Base-by-base conservation (phyloP, 1,284 basidiomycete species). In the Cronartium ribicola region DNA sequence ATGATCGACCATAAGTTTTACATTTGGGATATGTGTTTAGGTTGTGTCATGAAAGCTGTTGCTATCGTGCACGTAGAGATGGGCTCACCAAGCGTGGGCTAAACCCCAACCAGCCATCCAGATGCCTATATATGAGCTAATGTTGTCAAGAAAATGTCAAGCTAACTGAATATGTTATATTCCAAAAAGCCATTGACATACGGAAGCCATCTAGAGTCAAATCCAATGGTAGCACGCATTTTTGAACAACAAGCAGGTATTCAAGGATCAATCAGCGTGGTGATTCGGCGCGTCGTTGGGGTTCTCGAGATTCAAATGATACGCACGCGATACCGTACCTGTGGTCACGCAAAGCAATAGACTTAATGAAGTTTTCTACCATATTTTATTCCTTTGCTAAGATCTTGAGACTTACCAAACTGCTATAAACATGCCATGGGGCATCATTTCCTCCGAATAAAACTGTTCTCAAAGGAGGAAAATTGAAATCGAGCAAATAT, bases 291-390 rank as follows among this genome's bases (percentile, higher is more conserved):
- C 51, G 14, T 55, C 8, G 51, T 11, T 11, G 51, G 5, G 51
- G 29, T 1, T 17, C 51, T 20, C 17, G 17, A 10, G 5, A 51
- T 51, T 13, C 3, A 11, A 51, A 51, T 11, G 14, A 51, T 20
- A 55, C 51, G 4, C 14, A 55, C 51, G 51, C 51, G 29, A 55
- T n/a, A 55, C 51, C 51, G 10, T 55, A 55, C 51, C 51, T 55
- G 14, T 14, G n/a, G 29, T 4, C n/a, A n/a, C 29, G 14, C n/a
- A 55, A n/a, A n/a, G 51, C 4, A 10, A 55, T 22, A 20, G 51
- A 55, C 51, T 22, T 20, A 5, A 11, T 55, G 51, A 55, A n/a
- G n/a, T n/a, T n/a, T n/a, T n/a, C n/a, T n/a, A n/a, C n/a, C n/a
- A n/a, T n/a, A n/a, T n/a, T n/a, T n/a, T n/a, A n/a, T n/a, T n/a